A percentile compares a stretch with the other conserved stretches of the same genome.
phyloP scores from a whole-genome alignment of 1,284 basidiomycete species.

The Puccinia horiana region DNA sequence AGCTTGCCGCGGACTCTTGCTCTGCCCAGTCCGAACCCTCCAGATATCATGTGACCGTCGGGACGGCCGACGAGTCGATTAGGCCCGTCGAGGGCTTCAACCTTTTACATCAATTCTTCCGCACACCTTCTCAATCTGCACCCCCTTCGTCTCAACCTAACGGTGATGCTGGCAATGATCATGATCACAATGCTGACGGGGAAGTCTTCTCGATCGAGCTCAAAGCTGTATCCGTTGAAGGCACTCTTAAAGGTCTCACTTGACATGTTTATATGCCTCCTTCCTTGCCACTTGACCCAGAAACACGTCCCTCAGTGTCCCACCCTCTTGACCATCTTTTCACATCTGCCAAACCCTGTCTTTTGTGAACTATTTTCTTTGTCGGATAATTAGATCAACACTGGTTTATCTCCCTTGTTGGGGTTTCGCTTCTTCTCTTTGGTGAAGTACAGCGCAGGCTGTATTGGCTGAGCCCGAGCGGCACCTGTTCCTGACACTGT shows the following conservation, averaged over 20 bases:
- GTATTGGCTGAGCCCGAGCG: too few species aligned
- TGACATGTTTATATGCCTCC: not conserved
- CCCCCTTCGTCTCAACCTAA: not conserved
- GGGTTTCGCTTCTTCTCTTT: too few species aligned
- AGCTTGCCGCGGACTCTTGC: not conserved
- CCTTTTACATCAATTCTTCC: conserved; percentile 1
- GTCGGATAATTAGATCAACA: too few species aligned
- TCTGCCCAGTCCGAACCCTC: conserved; percentile 59
- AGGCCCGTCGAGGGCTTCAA: conserved; percentile 67
- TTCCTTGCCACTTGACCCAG: too few species aligned
- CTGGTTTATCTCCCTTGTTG: too few species aligned
- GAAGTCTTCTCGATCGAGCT: not conserved
- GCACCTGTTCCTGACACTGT: too few species aligned
- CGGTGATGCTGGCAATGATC: not conserved
- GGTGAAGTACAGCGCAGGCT: too few species aligned
- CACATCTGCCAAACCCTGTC: too few species aligned
- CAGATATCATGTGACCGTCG: conserved; percentile 84
- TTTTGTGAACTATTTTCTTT: too few species aligned
- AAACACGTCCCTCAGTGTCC: too few species aligned
- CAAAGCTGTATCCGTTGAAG: not conserved
- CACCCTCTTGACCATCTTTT: too few species aligned
- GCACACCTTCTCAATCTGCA: not conserved
- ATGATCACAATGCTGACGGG: not conserved
- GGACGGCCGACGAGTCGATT: conserved; percentile 67
- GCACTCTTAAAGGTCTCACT: not conserved